Percentiles rank a stretch among this genome's conserved stretches.
Evolutionary conservation across 1,284 basidiomycete species (phyloP).

Genomic region (Xerocomus nothofagi): DNA sequence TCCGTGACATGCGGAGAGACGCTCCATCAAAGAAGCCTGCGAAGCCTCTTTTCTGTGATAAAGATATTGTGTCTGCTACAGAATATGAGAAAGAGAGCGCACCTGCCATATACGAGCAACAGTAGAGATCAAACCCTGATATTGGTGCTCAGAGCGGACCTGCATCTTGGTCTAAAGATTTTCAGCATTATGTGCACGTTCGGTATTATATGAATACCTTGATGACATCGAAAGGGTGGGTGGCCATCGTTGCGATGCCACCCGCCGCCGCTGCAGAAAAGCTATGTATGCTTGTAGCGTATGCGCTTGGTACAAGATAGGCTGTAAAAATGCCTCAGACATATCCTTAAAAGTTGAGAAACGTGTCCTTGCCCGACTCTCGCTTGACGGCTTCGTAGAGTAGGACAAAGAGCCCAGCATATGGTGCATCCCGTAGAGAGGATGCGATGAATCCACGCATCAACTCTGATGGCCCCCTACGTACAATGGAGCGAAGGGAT

Average conservation of each 20-base stretch:
- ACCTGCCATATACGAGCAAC: slow-evolving; percentile 68
- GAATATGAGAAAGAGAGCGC: slow-evolving; percentile 23
- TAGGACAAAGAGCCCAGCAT: slow-evolving; percentile 91
- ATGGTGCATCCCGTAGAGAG: slow-evolving; percentile 91
- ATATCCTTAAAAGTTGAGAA: background rate
- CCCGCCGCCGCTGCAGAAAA: slow-evolving; percentile 75
- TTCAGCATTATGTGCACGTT: slow-evolving; percentile 13
- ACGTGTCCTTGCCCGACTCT: slow-evolving; percentile 52
- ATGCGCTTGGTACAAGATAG: slow-evolving; percentile 37
- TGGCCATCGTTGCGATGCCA: slow-evolving; percentile 76
- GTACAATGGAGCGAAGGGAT: slow-evolving; percentile 63
- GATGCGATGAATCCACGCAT: slow-evolving; percentile 90
- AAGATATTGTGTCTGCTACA: background rate
- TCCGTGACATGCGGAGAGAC: slow-evolving; percentile 80
- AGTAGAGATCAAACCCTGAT: slow-evolving; percentile 69
- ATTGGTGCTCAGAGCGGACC: slow-evolving; percentile 71
- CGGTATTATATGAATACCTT: slow-evolving; percentile 52
- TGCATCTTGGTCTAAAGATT: slow-evolving; percentile 75
- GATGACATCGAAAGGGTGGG: slow-evolving; percentile 89
- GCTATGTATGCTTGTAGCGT: slow-evolving; percentile 53
- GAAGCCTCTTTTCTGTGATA: slow-evolving; percentile 64
- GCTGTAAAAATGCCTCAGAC: slow-evolving; percentile 22
- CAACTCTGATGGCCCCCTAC: slow-evolving; percentile 77
- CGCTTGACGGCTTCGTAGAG: slow-evolving; percentile 87
- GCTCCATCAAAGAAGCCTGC: slow-evolving; percentile 85